Evolutionary conservation across 495 filamentous ascomycete genomes (phyloP).

Genomic region (Elaphomyces granulatus): DNA sequence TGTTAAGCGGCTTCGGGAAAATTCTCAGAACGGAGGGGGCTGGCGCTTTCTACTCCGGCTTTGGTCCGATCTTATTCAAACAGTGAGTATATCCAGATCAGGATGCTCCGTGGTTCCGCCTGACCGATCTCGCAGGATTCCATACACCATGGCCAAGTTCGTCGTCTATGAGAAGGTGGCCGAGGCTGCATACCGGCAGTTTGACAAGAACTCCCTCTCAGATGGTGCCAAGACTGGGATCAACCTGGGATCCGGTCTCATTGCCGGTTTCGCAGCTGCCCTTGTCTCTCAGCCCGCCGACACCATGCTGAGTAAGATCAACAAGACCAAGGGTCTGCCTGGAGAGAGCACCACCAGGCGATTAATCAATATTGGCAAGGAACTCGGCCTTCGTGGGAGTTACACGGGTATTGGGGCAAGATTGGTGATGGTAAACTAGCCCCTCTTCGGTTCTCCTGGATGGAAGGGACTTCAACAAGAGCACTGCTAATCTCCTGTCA

Average conservation of each 20-base stretch:
- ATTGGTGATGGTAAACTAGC: slow-evolving; percentile 48
- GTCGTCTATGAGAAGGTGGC: slow-evolving; percentile 97
- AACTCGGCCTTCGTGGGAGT: slow-evolving; percentile 79
- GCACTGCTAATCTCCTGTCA: slow-evolving; percentile 28
- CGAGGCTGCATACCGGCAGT: slow-evolving; percentile 54
- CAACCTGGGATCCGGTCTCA: slow-evolving; percentile 91
- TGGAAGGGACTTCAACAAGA: no score
- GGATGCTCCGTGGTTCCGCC: not conserved
- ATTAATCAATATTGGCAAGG: slow-evolving; percentile 89
- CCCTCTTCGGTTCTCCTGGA: no score
- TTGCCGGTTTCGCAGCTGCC: slow-evolving; percentile 95
- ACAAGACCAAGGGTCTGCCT: slow-evolving; percentile 95
- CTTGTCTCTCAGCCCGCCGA: slow-evolving; percentile 95
- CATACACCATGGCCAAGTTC: slow-evolving; percentile 99
- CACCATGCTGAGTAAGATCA: slow-evolving; percentile 99
- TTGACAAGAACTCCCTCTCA: slow-evolving; percentile 67
- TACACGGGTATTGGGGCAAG: slow-evolving; percentile 89
- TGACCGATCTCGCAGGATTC: slow-evolving; percentile 46
- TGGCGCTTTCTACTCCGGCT: slow-evolving; percentile 87
- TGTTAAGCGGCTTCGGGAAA: slow-evolving; percentile 71
- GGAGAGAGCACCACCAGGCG: slow-evolving; percentile 87
- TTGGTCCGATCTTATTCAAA: slow-evolving; percentile 90
- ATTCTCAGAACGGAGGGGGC: slow-evolving; percentile 73
- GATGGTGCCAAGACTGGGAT: slow-evolving; percentile 64
- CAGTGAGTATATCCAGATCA: slow-evolving; percentile 49